Evolutionary conservation across 768 basidiomycete species (phyloP).

Genomic region (Tubosaeta sp.): DNA sequence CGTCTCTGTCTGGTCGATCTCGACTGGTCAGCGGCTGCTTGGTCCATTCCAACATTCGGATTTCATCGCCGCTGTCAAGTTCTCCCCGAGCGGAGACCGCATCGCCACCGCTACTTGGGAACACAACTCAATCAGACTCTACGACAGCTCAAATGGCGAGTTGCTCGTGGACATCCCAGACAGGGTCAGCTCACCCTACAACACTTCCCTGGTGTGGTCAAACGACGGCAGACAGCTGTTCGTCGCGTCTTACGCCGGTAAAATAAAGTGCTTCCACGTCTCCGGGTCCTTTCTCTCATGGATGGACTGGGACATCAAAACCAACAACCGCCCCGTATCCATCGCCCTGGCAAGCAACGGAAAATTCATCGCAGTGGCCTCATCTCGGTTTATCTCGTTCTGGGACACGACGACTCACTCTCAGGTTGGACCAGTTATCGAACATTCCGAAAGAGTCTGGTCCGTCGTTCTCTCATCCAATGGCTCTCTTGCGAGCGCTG

Average conservation of each 20-base stretch:
- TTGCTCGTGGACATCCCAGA: conserved; percentile 5
- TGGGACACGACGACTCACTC: conserved; percentile 5
- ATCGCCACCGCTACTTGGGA: conserved; percentile 13
- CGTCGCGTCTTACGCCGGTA: conserved; percentile 1
- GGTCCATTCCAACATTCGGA: conserved; percentile 3
- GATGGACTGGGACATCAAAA: background rate
- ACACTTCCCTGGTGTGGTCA: conserved; percentile 3
- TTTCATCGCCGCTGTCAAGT: conserved; percentile 8
- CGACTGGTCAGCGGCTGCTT: conserved; percentile 1
- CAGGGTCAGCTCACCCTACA: conserved; percentile 6
- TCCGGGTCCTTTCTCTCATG: conserved; percentile 1
- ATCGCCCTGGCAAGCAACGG: conserved; percentile 3
- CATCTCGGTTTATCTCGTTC: conserved; percentile 1
- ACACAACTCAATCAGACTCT: conserved; percentile 1
- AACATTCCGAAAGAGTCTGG: background rate
- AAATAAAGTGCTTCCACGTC: conserved; percentile 6
- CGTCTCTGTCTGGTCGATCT: conserved; percentile 2
- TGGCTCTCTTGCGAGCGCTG: conserved; percentile 1
- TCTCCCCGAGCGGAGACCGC: conserved; percentile 23
- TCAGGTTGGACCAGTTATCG: background rate
- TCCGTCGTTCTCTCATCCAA: conserved; percentile 2
- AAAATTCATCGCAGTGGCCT: conserved; percentile 1
- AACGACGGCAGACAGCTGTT: conserved; percentile 1
- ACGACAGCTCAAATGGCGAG: background rate
- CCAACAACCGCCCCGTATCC: background rate